Conservation (phyloP, 345 rosid genomes). For the Lagerstroemia speciosa region DNA sequence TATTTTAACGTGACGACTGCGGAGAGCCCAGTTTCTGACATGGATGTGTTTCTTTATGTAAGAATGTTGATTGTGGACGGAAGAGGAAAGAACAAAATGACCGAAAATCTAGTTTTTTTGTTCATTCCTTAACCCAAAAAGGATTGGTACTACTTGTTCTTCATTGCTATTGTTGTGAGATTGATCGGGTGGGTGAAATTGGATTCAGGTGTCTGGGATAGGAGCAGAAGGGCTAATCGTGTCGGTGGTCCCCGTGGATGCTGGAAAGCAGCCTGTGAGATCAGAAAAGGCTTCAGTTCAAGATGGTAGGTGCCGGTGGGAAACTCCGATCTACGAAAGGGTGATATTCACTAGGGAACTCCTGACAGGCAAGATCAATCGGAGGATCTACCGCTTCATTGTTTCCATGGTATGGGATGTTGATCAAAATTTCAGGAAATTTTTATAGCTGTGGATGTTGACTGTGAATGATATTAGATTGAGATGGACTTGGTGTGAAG, state of each 20-base stretch:
- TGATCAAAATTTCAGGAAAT: not conserved
- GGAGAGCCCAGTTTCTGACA: not conserved
- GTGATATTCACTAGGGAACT: conserved; percentile 24
- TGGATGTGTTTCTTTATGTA: not conserved
- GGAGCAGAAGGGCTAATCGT: conserved; percentile 16
- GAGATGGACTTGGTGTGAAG: conserved; percentile 3
- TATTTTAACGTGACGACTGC: not conserved
- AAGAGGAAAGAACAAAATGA: not conserved
- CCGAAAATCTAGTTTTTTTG: too few relatives aligned
- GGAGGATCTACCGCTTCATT: conserved; percentile 23
- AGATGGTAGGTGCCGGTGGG: conserved; percentile 26
- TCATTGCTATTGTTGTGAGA: not conserved
- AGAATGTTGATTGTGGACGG: not conserved
- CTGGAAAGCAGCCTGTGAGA: conserved; percentile 21
- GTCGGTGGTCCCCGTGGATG: conserved; percentile 32
- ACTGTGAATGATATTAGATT: not conserved
- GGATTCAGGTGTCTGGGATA: conserved; percentile 9
- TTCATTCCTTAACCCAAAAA: too few relatives aligned
- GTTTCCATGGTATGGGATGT: conserved; percentile 16
- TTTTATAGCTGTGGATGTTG: not conserved
- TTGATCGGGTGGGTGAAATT: not conserved
- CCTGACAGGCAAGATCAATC: conserved; percentile 25
- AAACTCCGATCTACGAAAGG: conserved; percentile 22
- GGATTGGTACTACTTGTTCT: too few relatives aligned
- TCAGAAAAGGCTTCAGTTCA: conserved; percentile 18